Conservation (phyloP, 495 filamentous ascomycete genomes). For the Talaromyces trachyspermus region DNA sequence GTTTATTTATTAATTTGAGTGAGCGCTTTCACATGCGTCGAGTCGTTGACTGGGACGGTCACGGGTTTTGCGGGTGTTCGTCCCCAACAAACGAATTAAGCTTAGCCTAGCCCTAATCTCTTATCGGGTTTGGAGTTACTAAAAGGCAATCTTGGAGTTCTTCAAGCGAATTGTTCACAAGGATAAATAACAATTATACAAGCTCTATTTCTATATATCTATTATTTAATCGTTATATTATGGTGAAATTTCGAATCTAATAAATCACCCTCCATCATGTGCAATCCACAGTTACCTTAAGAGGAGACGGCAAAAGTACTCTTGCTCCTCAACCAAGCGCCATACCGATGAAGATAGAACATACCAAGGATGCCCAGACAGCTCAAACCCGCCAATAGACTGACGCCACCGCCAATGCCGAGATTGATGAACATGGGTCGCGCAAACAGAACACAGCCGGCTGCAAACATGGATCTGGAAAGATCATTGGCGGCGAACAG, state of each 20-base stretch:
- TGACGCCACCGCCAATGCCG: conserved; percentile 38
- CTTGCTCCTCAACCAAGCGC: conserved; percentile 32
- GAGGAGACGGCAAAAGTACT: conserved; percentile 33
- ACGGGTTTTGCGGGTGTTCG: background rate
- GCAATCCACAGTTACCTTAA: too few species aligned
- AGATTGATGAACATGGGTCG: conserved; percentile 47
- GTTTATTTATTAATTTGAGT: background rate
- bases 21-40: conserved; percentile 2
- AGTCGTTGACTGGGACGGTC: background rate
- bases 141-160: too few species aligned
- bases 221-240: too few species aligned
- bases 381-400: conserved; percentile 43
- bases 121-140: too few species aligned
- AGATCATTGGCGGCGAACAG: conserved; percentile 41
- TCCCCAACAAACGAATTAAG: background rate
- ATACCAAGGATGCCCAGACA: conserved; percentile 45
- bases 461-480: conserved; percentile 35
- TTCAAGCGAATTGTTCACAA: too few species aligned
- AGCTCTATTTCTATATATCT: too few species aligned
- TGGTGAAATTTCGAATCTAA: too few species aligned
- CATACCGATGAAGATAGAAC: conserved; percentile 40
- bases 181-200: too few species aligned
- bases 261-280: too few species aligned
- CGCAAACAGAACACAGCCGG: conserved; percentile 39
- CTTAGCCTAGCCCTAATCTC: too few species aligned